Evolutionary conservation across 2,329 filamentous ascomycete genomes (phyloP).

Genomic region (Acrocalymma vagum): DNA sequence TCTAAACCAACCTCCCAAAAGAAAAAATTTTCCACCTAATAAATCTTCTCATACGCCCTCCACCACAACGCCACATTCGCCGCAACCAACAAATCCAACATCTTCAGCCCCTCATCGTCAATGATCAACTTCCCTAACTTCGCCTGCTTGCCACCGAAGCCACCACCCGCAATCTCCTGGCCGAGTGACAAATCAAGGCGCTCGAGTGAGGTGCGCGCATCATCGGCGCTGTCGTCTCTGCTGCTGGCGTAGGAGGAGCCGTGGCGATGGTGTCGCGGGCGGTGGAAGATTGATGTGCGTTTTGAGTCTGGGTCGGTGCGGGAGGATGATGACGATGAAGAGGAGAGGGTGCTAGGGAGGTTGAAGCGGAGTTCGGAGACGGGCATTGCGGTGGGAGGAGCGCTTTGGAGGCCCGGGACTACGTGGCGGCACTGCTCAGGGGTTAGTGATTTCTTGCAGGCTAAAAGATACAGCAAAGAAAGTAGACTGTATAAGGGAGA

Average conservation of each 20-base stretch:
- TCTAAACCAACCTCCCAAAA: too few relatives aligned
- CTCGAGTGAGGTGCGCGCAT: slow-evolving; percentile 46
- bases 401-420: slow-evolving; percentile 59
- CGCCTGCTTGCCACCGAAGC: slow-evolving; percentile 82
- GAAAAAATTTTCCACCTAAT: too few relatives aligned
- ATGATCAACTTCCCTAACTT: slow-evolving; percentile 95
- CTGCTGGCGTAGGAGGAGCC: slow-evolving; percentile 36
- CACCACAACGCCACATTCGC: slow-evolving; percentile 95
- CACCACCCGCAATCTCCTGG: slow-evolving; percentile 84
- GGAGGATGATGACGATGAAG: slow-evolving; percentile 38
- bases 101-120: slow-evolving; percentile 88
- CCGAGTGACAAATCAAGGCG: slow-evolving; percentile 78
- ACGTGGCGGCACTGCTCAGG: slow-evolving; percentile 69
- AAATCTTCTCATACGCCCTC: slow-evolving; percentile 78
- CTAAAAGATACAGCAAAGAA: neutral
- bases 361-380: slow-evolving; percentile 93
- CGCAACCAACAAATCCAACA: slow-evolving; percentile 91
- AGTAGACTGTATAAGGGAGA: neutral
- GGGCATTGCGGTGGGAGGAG: slow-evolving; percentile 49
- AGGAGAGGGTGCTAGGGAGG: slow-evolving; percentile 72
- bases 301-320: slow-evolving; percentile 39
- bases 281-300: slow-evolving; percentile 45
- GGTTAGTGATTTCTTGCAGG: slow-evolving; percentile 12
- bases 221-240: slow-evolving; percentile 21
- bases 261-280: slow-evolving; percentile 37